Conservation (phyloP, 306 rosid genomes). For the Cucumis cinereus region DNA sequence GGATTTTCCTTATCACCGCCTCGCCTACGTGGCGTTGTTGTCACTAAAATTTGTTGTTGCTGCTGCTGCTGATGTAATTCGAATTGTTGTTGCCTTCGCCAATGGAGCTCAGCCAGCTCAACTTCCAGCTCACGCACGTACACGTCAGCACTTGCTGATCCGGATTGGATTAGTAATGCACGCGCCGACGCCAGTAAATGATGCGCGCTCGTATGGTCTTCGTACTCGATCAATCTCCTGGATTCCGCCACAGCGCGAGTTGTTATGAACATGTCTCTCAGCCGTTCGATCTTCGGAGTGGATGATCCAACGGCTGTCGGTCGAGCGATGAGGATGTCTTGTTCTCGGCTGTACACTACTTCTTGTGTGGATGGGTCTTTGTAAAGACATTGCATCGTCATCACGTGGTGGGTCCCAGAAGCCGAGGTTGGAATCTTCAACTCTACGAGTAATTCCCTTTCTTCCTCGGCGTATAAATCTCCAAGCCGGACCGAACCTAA, state of each 20-base stretch:
- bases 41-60: not conserved
- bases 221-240: constrained; percentile 28
- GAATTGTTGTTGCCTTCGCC: constrained; percentile 30
- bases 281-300: constrained; percentile 17
- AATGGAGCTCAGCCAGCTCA: constrained; percentile 50
- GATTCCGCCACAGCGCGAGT: constrained; percentile 61
- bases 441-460: constrained; percentile 17
- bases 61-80: constrained; percentile 2
- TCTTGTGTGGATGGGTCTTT: constrained; percentile 50
- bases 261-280: constrained; percentile 37
- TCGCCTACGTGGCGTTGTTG: constrained; percentile 22
- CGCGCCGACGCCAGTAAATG: constrained; percentile 56
- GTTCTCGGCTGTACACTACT: constrained; percentile 45
- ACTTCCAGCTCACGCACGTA: constrained; percentile 37
- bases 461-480: constrained; percentile 18
- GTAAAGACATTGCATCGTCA: constrained; percentile 48
- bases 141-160: constrained; percentile 19
- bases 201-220: constrained; percentile 39
- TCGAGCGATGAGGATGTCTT: constrained; percentile 29
- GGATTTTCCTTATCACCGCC: constrained; percentile 12
- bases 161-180: constrained; percentile 29
- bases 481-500: constrained; percentile 16
- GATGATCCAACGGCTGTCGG: constrained; percentile 17
- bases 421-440: constrained; percentile 11
- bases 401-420: constrained; percentile 37